A percentile compares a stretch with the other conserved stretches of the same genome.
Conservation (phyloP, 73 alveolate genomes). For the Stentor coeruleus region DNA sequence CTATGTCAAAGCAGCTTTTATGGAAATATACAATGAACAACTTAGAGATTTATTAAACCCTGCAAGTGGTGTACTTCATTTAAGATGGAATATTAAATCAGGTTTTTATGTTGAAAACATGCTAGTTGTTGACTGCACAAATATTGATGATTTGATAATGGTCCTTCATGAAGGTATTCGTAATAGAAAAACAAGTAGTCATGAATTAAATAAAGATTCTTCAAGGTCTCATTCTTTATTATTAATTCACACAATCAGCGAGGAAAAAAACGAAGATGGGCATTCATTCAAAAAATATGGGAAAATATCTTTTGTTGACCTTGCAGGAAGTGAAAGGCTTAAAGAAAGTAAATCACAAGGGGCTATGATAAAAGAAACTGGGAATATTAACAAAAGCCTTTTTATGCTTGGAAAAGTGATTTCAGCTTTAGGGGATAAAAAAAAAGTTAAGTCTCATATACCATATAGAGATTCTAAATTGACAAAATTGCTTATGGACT, state of each 20-base stretch:
- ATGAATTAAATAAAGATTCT: conserved; percentile 96
- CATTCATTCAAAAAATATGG: conserved; percentile 95
- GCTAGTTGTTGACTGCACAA: conserved; percentile 95
- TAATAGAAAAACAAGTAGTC: conserved; percentile 94
- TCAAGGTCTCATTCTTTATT: conserved; percentile 94
- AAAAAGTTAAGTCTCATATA: conserved; percentile 69
- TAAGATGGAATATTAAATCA: conserved; percentile 96
- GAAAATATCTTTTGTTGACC: conserved; percentile 94
- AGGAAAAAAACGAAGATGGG: conserved; percentile 77
- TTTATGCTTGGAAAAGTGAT: conserved; percentile 96
- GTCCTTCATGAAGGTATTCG: conserved; percentile 98
- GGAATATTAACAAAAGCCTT: conserved; percentile 91
- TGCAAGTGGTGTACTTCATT: conserved; percentile 72
- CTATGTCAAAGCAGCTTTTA: conserved; percentile 88
- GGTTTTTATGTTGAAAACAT: conserved; percentile 98
- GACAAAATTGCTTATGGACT: conserved; percentile 97
- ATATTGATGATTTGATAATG: conserved; percentile 86
- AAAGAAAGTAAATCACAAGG: conserved; percentile 95
- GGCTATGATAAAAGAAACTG: conserved; percentile 97
- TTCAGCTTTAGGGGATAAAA: conserved; percentile 71
- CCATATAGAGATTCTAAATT: conserved; percentile 98
- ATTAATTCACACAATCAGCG: conserved; percentile 91
- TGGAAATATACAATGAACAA: conserved; percentile 92
- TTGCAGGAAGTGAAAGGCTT: conserved; percentile 98
- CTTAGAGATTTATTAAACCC: conserved; percentile 89